Evolutionary conservation across 306 rosid genomes (phyloP).

Genomic region (Parietaria judaica): DNA sequence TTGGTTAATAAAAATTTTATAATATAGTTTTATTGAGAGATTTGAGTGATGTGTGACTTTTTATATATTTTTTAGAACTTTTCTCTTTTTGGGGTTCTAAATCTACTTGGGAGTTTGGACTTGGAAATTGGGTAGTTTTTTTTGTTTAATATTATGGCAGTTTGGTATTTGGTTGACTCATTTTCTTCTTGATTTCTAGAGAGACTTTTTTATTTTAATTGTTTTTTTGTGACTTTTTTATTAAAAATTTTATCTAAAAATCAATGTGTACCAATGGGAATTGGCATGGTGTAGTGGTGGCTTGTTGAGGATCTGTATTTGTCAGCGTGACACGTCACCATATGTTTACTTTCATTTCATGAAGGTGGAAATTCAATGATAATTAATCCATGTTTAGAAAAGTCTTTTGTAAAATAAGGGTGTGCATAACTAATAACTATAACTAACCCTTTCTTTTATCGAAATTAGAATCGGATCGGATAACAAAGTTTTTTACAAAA

Average conservation of each 20-base stretch:
- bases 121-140: constrained; percentile 11
- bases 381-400: neutral
- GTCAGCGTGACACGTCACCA: constrained; percentile 23
- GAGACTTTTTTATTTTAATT: neutral
- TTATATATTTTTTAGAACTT: neutral
- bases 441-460: too few species aligned
- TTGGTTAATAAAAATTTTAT: constrained; percentile 9
- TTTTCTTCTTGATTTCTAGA: constrained; percentile 25
- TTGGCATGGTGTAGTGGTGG: constrained; percentile 8
- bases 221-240: neutral
- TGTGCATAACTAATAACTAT: neutral
- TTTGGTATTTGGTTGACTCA: constrained; percentile 37
- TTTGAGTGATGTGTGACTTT: constrained; percentile 37
- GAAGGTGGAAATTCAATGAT: constrained; percentile 1
- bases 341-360: constrained; percentile 10
- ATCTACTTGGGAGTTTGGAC: constrained; percentile 20
- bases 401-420: neutral
- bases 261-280: neutral
- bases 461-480: too few species aligned
- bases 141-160: constrained; percentile 26
- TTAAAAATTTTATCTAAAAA: neutral
- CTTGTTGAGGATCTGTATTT: constrained; percentile 18
- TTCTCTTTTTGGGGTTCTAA: neutral
- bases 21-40: constrained; percentile 20
- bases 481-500: too few species aligned